Evolutionary conservation across 148 eudicot genomes (phyloP).

Genomic region (Talinum fruticosum): DNA sequence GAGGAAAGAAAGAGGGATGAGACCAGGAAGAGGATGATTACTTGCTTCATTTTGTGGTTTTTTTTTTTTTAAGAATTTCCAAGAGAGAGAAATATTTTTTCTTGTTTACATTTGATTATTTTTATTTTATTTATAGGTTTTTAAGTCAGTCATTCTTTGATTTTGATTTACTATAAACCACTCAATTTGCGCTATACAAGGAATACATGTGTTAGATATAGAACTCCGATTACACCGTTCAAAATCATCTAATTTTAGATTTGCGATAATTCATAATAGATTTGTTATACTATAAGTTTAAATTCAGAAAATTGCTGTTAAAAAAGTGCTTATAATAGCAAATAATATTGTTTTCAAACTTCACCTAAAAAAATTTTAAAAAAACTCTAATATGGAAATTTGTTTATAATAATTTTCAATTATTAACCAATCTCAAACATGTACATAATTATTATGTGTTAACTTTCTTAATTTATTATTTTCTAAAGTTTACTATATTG

Average conservation of each 20-base stretch:
- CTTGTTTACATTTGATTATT: background rate
- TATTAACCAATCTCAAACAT: no score
- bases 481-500: no score
- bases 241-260: background rate
- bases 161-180: background rate
- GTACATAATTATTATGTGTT: no score
- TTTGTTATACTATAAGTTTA: no score
- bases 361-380: background rate
- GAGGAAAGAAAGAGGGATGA: background rate
- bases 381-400: no score
- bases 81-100: no score
- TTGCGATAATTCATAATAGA: background rate
- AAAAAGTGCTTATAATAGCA: background rate
- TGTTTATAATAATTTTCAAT: no score
- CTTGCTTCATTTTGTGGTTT: background rate
- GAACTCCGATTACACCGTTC: background rate
- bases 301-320: no score
- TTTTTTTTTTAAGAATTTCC: no score
- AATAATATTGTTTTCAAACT: background rate
- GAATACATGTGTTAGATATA: background rate
- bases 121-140: background rate
- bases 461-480: no score
- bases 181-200: background rate
- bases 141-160: background rate
- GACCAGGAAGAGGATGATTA: background rate